Base-by-base conservation (phyloP, 179 eudicot genomes). In the Gypsophila paniculata region DNA sequence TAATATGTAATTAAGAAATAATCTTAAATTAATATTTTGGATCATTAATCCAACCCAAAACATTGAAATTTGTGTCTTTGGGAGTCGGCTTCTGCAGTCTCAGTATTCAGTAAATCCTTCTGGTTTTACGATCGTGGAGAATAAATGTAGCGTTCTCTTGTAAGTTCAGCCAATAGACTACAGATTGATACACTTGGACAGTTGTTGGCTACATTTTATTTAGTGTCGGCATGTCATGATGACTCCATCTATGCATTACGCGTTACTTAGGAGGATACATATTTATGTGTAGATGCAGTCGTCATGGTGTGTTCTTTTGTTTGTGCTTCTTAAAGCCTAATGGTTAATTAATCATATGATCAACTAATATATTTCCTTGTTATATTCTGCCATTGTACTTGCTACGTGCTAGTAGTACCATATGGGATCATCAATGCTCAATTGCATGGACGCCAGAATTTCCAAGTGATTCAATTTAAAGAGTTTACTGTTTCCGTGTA, bases 401-500 rank as follows among this genome's bases (percentile, higher is more conserved):
- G 34, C 49, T 60, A 61, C 10, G 19, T 62, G 34, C 49, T 32
- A n/a, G 61, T 21, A 8, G n/a, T 19, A 51, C n/a, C 51, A 62
- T 34, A 21, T 29, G 36, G 19, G 38, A 23, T 61, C 42, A 4
- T 8, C n/a, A n/a, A n/a, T n/a, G n/a, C n/a, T n/a, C n/a, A n/a
- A 34, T 53, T 26, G 11, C 58, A 63, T 21, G 11, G 46, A 0
- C 8, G 46, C 0, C 6, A 42, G 6, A 6, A 0, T 42, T 42
- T 42, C 8, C 1, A 42, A 2, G 6, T 9, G 0, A 6, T 42
- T 2, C 11, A 42, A 9, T 2, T 42, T 6, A 2, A 42, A 2
- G 55, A 51, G 51, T 60, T 64, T 75, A 25, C 55, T 48, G 42
- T 68, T 54, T 48, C 65, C 59, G 51, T 74, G 64, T 39, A 22